phyloP scores from a whole-genome alignment of 2,329 filamentous ascomycete genomes.

The Cryphonectria nitschkei region DNA sequence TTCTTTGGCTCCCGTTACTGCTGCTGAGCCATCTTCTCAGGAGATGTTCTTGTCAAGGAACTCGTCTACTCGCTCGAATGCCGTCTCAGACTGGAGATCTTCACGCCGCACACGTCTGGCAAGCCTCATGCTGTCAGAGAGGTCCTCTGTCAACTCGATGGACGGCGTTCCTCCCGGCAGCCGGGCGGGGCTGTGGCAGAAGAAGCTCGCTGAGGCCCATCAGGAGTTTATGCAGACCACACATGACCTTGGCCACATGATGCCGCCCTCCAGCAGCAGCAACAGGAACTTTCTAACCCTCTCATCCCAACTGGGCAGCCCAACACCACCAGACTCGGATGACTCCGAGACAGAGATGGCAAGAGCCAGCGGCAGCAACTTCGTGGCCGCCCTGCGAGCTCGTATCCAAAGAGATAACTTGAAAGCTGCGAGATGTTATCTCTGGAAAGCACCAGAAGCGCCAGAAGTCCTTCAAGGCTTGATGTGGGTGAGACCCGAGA shows the following conservation, averaged over 20 bases:
- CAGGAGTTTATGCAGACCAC: constrained; percentile 49
- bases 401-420: constrained; percentile 9
- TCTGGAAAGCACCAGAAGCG: constrained; percentile 35
- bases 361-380: constrained; percentile 25
- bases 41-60: constrained; percentile 28
- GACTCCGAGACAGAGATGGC: constrained; percentile 47
- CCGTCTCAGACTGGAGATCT: constrained; percentile 41
- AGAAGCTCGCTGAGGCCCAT: constrained; percentile 50
- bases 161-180: constrained; percentile 38
- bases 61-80: constrained; percentile 31
- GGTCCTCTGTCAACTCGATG: constrained; percentile 15
- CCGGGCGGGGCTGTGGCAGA: constrained; percentile 47
- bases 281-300: constrained; percentile 47
- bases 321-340: constrained; percentile 59
- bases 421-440: constrained; percentile 12
- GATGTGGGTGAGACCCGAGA: constrained; percentile 35
- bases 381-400: constrained; percentile 29
- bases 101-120: constrained; percentile 44
- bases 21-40: not conserved
- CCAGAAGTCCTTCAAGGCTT: constrained; percentile 24
- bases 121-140: constrained; percentile 31
- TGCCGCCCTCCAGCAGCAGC: constrained; percentile 32
- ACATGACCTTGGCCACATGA: constrained; percentile 39
- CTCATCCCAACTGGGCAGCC: constrained; percentile 50
- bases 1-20: not conserved